Evolutionary conservation across 1,284 basidiomycete genomes (phyloP), one percentile per base, ranked within the genome.

Genomic region (Ceratobasidium theobromae): DNA sequence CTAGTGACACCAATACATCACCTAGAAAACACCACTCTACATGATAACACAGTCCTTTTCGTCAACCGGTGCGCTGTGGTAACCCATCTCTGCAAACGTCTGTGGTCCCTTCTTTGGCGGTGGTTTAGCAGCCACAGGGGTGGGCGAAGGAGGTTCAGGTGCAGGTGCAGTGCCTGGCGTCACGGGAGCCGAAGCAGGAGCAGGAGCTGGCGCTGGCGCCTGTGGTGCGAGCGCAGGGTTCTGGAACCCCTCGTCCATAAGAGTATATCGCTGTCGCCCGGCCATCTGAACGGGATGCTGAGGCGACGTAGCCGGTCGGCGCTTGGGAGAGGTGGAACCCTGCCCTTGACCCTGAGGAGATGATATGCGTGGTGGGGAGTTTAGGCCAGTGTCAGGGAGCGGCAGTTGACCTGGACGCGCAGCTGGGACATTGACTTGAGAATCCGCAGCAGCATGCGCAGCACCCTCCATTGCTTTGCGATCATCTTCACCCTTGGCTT

Each of bases 31-130:
- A 35, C 25, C 25, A 9, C 23, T 49, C 16, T 46, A 77, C 75
- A 77, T 77, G 53, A 77, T 72, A 32, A 73, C 67, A 72, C 79
- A 80, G 6, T 78, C 78, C 41, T 79, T 76, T 53, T 77, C 76
- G 66, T 77, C 74, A 4, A 75, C 75, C 6, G 77, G 76, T 62
- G 77, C 75, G 30, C 77, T 76, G 32, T 74, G 73, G 67, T 78
- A 78, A 0, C 80, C 80, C 81, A 83, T 82, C 72, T 82, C 81
- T 14, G 77, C 79, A 70, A 83, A 83, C 11, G 79, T 81, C 66
- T 77, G 74, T 21, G 79, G 78, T 1, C 76, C 76, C 38, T 72
- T 72, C 54, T 73, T 70, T 18, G 46, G 27, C 1, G 49, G 55
- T 33, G 28, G 45, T 14, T n/a, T 49, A 54, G 54, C 32, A 69